Base-by-base conservation (phyloP, 2,329 filamentous ascomycete species). In the Pseudogymnoascus sp. region DNA sequence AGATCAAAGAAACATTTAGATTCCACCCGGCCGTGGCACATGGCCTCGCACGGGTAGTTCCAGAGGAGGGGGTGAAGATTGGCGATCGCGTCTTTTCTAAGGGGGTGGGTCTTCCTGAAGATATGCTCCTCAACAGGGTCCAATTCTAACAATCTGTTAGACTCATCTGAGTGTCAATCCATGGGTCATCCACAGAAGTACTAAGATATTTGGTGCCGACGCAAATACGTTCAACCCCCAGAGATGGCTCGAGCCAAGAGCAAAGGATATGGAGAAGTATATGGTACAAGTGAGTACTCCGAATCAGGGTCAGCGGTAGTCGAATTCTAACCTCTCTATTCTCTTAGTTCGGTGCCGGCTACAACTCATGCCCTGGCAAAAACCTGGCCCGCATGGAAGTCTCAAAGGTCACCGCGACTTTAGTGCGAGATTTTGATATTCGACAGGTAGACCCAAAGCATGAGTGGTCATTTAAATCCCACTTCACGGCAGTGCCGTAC, bases 311-410 rank as follows among this genome's bases (percentile, higher is more conserved):
- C 5, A 16, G 14, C 14, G 16, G 14, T 16, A 8, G 12, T 16
- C 4, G n/a, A 8, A 31, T 53, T 2, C 23, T 53, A 31, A 31
- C 23, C 14, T 50, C 44, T 23, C 21, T 28, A 16, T 31, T 31
- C 23, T 23, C n/a, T 16, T 64, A 69, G 64, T 77, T 74, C 65
- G 74, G 74, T 21, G 72, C 72, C 4, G 74, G 76, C 6, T 76
- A 75, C 42, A 72, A 71, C 23, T 67, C 69, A 44, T 77, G 74
- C 59, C 71, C 72, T 16, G 75, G 75, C 0, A 70, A 71, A 16
- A 71, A 75, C 42, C 68, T 77, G 4, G 74, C 73, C 7, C 69
- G 72, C 47, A 65, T 77, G 35, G 71, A 77, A 66, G 63, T 76
- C 5, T 69, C 66, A 18, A 76, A 77, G 65, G 65, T 74, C n/a